These are phyloP conservation scores for Aspergillus floridensis DNA, from an alignment of 2,329 filamentous ascomycete genomes.

Conservation along the genomic window DNA sequence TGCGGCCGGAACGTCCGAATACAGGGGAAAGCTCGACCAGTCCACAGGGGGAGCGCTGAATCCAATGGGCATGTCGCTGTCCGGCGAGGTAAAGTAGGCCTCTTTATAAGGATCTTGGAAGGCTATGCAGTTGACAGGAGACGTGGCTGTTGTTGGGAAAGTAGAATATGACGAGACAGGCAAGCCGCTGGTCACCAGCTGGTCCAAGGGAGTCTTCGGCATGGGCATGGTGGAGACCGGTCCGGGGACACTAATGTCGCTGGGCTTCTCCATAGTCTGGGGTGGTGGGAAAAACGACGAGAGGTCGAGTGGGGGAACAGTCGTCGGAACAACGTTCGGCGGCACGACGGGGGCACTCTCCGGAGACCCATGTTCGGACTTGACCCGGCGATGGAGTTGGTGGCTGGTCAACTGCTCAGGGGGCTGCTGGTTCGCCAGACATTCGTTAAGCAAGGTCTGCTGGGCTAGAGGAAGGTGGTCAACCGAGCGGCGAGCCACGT, in stretches of 20 bases:
- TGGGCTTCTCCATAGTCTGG: conserved; percentile 25
- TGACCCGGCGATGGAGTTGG: conserved; percentile 37
- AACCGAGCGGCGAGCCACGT: conserved; percentile 50
- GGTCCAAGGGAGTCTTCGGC: conserved; percentile 32
- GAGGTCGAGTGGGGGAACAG: conserved; percentile 30
- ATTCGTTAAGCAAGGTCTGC: conserved; percentile 31
- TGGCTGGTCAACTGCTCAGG: conserved; percentile 30
- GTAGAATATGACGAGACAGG: conserved; percentile 39
- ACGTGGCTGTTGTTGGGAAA: conserved; percentile 35
- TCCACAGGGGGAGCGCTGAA: conserved; percentile 46
- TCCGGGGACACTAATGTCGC: conserved; percentile 18
- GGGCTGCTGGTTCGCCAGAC: conserved; percentile 24
- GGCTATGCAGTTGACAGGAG: conserved; percentile 34
- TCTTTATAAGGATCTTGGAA: conserved; percentile 41
- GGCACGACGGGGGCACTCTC: conserved; percentile 33
- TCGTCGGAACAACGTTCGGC: conserved; percentile 25
- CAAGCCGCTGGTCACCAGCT: conserved; percentile 36
- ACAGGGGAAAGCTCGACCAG: conserved; percentile 49
- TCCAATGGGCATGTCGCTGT: conserved; percentile 40
- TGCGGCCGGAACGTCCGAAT: conserved; percentile 36
- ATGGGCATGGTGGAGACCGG: conserved; percentile 26
- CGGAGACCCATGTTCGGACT: conserved; percentile 49
- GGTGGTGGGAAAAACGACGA: conserved; percentile 31
- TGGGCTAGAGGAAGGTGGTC: conserved; percentile 50
- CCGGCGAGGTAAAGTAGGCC: conserved; percentile 44